These are phyloP conservation scores for Leccinum rimulosum DNA, from an alignment of 768 basidiomycete species.

Conservation along the genomic window DNA sequence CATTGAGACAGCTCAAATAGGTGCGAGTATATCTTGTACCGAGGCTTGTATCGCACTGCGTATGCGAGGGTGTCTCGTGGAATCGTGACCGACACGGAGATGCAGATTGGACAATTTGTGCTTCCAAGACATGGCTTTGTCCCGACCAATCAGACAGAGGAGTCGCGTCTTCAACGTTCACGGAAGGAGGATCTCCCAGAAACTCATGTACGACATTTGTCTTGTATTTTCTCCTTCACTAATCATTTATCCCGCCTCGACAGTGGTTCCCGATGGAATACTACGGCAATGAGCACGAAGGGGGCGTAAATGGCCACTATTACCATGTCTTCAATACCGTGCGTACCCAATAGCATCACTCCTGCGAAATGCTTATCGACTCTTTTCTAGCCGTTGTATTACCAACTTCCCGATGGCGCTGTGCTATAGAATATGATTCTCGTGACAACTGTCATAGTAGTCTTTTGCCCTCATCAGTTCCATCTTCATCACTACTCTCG, in stretches of 20 bases:
- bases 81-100: slow-evolving; percentile 85
- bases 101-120: slow-evolving; percentile 85
- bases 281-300: slow-evolving; percentile 49
- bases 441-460: slow-evolving; percentile 9
- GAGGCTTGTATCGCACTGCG: slow-evolving; percentile 74
- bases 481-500: slow-evolving; percentile 20
- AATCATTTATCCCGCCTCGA: slow-evolving; percentile 1
- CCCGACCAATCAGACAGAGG: slow-evolving; percentile 55
- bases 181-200: slow-evolving; percentile 65
- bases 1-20: slow-evolving; percentile 32
- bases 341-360: slow-evolving; percentile 21
- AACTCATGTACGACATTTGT: slow-evolving; percentile 49
- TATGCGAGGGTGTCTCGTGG: slow-evolving; percentile 82
- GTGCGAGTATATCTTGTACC: slow-evolving; percentile 91
- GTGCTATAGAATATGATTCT: slow-evolving; percentile 30
- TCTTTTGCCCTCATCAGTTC: slow-evolving; percentile 16
- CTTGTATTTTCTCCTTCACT: neutral
- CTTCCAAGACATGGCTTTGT: slow-evolving; percentile 56
- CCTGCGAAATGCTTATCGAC: neutral
- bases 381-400: slow-evolving; percentile 47
- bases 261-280: slow-evolving; percentile 81
- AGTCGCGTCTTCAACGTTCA: slow-evolving; percentile 64
- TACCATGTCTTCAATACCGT: slow-evolving; percentile 80
- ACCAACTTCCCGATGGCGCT: slow-evolving; percentile 46
- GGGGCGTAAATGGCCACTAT: slow-evolving; percentile 66